A percentile compares a stretch with the other conserved stretches of the same genome.
Evolutionary conservation across 306 rosid genomes (phyloP).

Genomic region (Trifolium repens): DNA sequence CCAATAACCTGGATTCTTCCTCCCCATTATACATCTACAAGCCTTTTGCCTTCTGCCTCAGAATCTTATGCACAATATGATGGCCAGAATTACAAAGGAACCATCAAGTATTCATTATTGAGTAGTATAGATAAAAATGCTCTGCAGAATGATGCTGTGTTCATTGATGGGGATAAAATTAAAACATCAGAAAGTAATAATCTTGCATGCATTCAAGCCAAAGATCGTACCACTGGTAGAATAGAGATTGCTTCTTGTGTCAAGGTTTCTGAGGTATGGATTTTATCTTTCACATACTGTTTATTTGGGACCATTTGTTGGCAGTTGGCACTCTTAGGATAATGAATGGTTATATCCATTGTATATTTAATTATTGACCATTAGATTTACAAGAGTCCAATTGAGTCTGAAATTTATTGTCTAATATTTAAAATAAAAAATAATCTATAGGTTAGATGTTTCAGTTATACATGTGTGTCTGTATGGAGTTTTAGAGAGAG

Average conservation of each 20-base stretch:
- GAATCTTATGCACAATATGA: slow-evolving; percentile 63
- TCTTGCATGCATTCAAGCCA: slow-evolving; percentile 91
- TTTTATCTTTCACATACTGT: slow-evolving; percentile 26
- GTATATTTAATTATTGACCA: slow-evolving; percentile 11
- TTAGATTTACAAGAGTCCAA: not conserved
- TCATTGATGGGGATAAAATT: slow-evolving; percentile 77
- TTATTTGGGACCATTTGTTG: slow-evolving; percentile 33
- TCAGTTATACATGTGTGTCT: not conserved
- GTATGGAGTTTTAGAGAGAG: not conserved
- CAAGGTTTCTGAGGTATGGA: slow-evolving; percentile 80
- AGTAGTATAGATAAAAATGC: slow-evolving; percentile 58
- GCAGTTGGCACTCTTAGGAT: slow-evolving; percentile 12
- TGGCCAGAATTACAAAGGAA: slow-evolving; percentile 64
- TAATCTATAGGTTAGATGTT: not conserved
- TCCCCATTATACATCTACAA: slow-evolving; percentile 75
- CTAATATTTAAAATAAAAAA: slow-evolving; percentile 2
- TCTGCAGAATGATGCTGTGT: slow-evolving; percentile 66
- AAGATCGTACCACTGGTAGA: slow-evolving; percentile 79
- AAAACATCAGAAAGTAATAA: slow-evolving; percentile 69
- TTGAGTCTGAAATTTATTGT: slow-evolving; percentile 7
- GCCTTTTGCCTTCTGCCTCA: slow-evolving; percentile 68
- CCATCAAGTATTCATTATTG: slow-evolving; percentile 70
- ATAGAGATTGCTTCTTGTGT: slow-evolving; percentile 89
- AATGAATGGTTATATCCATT: not conserved
- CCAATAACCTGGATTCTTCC: slow-evolving; percentile 97